Base-by-base conservation (phyloP, 129 eudicot species). In the Escallonia rubra region DNA sequence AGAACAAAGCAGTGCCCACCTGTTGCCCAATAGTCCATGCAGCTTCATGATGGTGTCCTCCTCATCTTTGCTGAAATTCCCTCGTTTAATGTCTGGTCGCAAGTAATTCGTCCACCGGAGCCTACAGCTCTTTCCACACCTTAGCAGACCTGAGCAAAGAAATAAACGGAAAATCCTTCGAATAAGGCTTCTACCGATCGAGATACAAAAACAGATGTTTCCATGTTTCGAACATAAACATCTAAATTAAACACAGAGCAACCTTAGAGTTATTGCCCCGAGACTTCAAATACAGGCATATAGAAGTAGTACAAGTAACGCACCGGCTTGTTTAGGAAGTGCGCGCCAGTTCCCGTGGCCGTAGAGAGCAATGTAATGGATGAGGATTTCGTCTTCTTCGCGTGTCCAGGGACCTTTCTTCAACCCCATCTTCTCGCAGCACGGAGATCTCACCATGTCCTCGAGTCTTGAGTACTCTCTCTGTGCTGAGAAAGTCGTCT, bases 351-450 rank as follows among this genome's bases (percentile, higher is more conserved):
- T 89, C 63, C 63, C 81, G 72, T 89, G 96, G 44, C 96, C 96
- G 13, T 80, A 58, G 41, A 39, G 77, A 8, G 43, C 74, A 55
- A 89, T 74, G 68, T 80, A 80, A 64, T 74, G 59, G 64, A 81
- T 43, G 58, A 89, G 82, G 44, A 89, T 67, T 1, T 57, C 60
- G 61, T 89, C 96, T 79, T 89, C 96, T 54, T 83, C 79, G 4
- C 63, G 73, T 3, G 93, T 81, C 96, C 96, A 89, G 2, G 96
- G 96, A 46, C 96, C 96, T 81, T 70, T 89, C 87, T 89, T 89
- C 83, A 89, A 65, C 43, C 96, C 96, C 90, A 83, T 81, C 56
- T 69, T 79, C 70, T 81, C 94, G 57, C 96, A 89, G 67, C 96
- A 89, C 1, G 96, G 96, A 70, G 94, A 76, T 86, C 96, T 76